Evolutionary conservation across 2,329 filamentous ascomycete genomes (phyloP).

Genomic region (Colletotrichum eremochloae): DNA sequence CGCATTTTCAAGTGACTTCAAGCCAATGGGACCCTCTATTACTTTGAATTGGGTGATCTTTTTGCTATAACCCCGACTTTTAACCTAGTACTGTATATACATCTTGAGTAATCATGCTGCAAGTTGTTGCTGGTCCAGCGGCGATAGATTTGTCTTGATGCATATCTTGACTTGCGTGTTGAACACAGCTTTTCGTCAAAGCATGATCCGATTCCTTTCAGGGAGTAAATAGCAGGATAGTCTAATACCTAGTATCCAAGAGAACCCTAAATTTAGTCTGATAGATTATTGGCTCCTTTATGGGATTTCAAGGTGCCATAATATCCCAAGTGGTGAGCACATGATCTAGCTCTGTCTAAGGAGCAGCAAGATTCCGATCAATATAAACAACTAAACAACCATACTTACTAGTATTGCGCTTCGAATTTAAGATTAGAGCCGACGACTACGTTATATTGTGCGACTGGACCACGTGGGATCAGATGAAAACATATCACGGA

Average conservation of each 20-base stretch:
- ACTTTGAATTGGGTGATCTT: too few species aligned
- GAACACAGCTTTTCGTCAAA: not conserved
- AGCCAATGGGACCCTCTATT: too few species aligned
- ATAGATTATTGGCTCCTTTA: not conserved
- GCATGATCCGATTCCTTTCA: not conserved
- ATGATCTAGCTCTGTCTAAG: conserved; percentile 21
- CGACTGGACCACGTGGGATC: not conserved
- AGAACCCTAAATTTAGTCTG: not conserved
- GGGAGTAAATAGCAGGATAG: not conserved
- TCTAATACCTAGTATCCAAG: conserved; percentile 8
- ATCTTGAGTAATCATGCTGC: conserved; percentile 1
- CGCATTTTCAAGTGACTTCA: too few species aligned
- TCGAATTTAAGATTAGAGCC: too few species aligned
- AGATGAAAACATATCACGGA: not conserved
- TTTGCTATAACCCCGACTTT: too few species aligned
- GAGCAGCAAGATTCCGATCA: conserved; percentile 14
- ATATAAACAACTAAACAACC: too few species aligned
- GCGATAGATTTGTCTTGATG: not conserved
- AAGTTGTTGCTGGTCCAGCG: not conserved
- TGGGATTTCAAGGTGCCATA: not conserved
- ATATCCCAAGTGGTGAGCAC: not conserved
- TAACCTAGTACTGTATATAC: not conserved
- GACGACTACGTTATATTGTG: too few species aligned
- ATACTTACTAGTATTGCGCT: too few species aligned
- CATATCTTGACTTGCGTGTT: not conserved